phyloP scores from a whole-genome alignment of 768 basidiomycete species.

The Exidia glandulosa region DNA sequence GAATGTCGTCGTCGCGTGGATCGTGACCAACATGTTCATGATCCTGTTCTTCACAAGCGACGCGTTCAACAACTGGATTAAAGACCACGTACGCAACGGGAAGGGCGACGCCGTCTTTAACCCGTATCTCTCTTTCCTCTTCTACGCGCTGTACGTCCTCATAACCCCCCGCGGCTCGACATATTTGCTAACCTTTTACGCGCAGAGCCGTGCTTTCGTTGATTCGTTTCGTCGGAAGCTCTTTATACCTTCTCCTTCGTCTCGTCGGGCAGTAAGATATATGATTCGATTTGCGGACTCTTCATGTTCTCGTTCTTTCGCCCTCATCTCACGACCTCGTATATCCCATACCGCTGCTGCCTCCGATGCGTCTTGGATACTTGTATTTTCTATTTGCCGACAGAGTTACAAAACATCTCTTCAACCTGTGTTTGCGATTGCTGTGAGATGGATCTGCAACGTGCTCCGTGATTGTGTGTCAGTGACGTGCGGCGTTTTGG shows the following conservation, averaged over 20 bases:
- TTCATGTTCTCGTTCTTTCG: not conserved
- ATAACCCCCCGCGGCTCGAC: not conserved
- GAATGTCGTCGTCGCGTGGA: conserved; percentile 75
- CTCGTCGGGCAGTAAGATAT: conserved; percentile 43
- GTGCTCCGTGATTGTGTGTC: too few species aligned
- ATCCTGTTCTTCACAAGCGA: conserved; percentile 58
- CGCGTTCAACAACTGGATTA: conserved; percentile 67
- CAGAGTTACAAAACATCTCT: too few species aligned
- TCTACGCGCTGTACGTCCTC: conserved; percentile 43
- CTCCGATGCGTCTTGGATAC: not conserved
- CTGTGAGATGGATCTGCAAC: too few species aligned
- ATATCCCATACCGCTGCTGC: not conserved
- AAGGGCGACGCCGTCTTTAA: conserved; percentile 55
- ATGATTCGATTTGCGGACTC: not conserved
- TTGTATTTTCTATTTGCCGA: not conserved
- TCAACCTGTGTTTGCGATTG: too few species aligned
- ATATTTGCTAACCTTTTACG: not conserved
- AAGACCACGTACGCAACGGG: conserved; percentile 36
- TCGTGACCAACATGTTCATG: conserved; percentile 69
- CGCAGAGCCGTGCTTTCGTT: conserved; percentile 66
- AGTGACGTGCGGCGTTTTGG: too few species aligned
- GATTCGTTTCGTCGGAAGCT: conserved; percentile 69
- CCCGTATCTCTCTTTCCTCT: conserved; percentile 80
- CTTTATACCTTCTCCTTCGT: conserved; percentile 68
- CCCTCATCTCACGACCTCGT: not conserved